phyloP scores from a whole-genome alignment of 2,329 filamentous ascomycete genomes.

The Beauveria asiatica region DNA sequence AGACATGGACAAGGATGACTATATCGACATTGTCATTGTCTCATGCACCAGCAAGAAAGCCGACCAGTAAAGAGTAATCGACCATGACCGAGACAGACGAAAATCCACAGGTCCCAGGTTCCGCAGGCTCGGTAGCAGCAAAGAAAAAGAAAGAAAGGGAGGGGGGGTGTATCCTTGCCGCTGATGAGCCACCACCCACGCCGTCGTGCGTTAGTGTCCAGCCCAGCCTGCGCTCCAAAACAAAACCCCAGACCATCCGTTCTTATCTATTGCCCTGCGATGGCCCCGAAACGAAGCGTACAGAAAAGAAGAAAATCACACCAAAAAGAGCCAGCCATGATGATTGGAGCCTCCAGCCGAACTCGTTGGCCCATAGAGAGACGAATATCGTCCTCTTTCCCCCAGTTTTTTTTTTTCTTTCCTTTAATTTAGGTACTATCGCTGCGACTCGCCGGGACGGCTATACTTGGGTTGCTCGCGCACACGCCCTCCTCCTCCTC shows the following conservation, averaged over 20 bases:
- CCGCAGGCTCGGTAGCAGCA: neutral
- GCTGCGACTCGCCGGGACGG: neutral
- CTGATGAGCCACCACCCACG: neutral
- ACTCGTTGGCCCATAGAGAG: neutral
- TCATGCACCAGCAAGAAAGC: neutral
- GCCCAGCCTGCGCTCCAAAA: neutral
- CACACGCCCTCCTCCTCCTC: neutral
- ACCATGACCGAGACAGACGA: neutral
- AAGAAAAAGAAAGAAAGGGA: neutral
- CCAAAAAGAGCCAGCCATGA: neutral
- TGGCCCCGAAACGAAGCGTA: neutral
- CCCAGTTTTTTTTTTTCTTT: neutral
- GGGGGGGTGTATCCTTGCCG: neutral
- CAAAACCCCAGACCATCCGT: conserved; percentile 8
- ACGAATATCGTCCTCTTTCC: neutral
- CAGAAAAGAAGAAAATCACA: too few relatives aligned
- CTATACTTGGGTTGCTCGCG: neutral
- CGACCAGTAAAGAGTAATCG: neutral
- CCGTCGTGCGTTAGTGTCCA: neutral
- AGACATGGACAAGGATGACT: neutral
- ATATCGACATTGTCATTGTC: neutral
- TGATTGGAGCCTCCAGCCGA: neutral
- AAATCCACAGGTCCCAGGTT: neutral
- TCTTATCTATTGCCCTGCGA: conserved; percentile 8
- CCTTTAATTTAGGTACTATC: too few relatives aligned